These are phyloP conservation scores for Leptodermis oblonga DNA, from an alignment of 257 asterid genomes.

Conservation along the genomic window DNA sequence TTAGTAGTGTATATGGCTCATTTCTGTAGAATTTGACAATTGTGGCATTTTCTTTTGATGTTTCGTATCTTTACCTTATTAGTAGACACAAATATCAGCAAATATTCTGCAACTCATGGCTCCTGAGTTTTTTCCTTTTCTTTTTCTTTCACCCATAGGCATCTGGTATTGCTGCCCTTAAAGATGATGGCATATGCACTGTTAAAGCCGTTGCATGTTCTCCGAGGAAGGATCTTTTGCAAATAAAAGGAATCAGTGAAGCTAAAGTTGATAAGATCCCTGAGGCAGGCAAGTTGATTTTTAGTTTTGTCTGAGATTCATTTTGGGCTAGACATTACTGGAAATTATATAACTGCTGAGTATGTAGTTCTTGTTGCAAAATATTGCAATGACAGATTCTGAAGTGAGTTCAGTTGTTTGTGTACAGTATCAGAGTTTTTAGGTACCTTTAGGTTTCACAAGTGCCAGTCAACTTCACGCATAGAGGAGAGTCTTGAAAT, in stretches of 20 bases:
- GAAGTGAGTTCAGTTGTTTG: conserved; percentile 8
- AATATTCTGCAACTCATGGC: not conserved
- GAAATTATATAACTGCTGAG: not conserved
- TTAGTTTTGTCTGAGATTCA: not conserved
- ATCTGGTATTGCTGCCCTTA: conserved; percentile 82
- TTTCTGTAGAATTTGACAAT: not conserved
- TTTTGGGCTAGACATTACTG: not conserved
- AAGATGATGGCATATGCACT: conserved; percentile 88
- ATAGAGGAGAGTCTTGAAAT: conserved; percentile 92
- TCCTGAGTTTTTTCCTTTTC: conserved; percentile 9
- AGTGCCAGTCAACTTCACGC: conserved; percentile 89
- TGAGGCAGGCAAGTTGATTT: conserved; percentile 78
- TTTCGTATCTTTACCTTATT: not conserved
- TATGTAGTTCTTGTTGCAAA: not conserved
- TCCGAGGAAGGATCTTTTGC: conserved; percentile 93
- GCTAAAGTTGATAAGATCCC: conserved; percentile 96
- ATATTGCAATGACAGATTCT: not conserved
- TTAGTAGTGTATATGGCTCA: not conserved
- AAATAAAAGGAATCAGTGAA: conserved; percentile 91
- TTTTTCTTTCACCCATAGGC: conserved; percentile 38
- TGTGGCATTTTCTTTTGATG: not conserved
- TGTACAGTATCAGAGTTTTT: conserved; percentile 84
- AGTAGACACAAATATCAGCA: not conserved
- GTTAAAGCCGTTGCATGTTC: conserved; percentile 88
- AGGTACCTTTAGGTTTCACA: conserved; percentile 95